These are phyloP conservation scores for Cyclotella cryptica DNA, from an alignment of 108 stramenopile species.

Conservation along the genomic window DNA sequence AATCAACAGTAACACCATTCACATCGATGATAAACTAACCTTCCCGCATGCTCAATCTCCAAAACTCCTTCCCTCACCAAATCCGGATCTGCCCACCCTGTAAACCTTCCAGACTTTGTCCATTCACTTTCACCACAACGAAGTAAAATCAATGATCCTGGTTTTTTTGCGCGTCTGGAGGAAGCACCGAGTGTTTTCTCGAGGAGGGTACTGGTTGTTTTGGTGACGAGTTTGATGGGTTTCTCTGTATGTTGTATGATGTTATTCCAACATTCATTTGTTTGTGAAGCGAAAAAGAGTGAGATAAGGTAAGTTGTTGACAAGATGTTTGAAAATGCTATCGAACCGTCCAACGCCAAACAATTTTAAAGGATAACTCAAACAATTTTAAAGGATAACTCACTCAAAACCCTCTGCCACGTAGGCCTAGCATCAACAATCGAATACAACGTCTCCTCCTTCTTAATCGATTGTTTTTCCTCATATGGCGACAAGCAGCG, in stretches of 20 bases:
- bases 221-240: conserved; percentile 8
- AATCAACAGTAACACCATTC: no score
- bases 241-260: conserved; percentile 3
- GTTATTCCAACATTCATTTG: no score
- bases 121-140: conserved; percentile 58
- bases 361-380: not conserved
- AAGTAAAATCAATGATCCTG: conserved; percentile 63
- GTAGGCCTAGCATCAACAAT: conserved; percentile 36
- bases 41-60: conserved; percentile 60
- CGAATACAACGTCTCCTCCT: conserved; percentile 25
- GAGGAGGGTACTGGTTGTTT: not conserved
- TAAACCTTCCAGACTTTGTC: conserved; percentile 65
- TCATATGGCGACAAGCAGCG: conserved; percentile 35
- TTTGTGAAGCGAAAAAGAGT: no score
- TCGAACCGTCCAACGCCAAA: not conserved
- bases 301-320: no score
- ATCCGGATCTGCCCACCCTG: conserved; percentile 73
- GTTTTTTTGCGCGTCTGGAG: conserved; percentile 25
- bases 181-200: conserved; percentile 5
- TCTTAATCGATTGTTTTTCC: conserved; percentile 11
- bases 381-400: not conserved
- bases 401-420: conserved; percentile 29
- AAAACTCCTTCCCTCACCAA: conserved; percentile 49
- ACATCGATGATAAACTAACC: no score
- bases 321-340: no score